Evolutionary conservation across 2,329 filamentous ascomycete species (phyloP).

Genomic region (Cladophialophora carrionii): DNA sequence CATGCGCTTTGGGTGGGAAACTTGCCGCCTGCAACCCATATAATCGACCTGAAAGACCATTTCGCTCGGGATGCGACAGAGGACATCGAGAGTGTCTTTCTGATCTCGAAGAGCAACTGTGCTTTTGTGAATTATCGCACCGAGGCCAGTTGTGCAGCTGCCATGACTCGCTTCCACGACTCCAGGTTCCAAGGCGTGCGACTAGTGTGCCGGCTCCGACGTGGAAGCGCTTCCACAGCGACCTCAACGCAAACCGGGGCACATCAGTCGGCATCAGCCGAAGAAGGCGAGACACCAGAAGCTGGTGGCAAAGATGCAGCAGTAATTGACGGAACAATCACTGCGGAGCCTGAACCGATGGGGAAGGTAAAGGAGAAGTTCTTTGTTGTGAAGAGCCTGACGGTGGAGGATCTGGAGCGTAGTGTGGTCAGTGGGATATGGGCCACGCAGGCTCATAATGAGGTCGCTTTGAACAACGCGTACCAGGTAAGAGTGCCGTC

Average conservation of each 20-base stretch:
- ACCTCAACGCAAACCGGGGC: constrained; percentile 55
- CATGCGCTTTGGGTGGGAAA: constrained; percentile 97
- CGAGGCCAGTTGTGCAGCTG: constrained; percentile 72
- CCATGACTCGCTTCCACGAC: constrained; percentile 85
- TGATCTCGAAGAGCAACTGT: constrained; percentile 97
- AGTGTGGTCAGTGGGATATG: constrained; percentile 87
- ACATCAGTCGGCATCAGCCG: constrained; percentile 39
- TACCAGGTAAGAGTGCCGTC: constrained; percentile 66
- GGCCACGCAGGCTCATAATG: constrained; percentile 94
- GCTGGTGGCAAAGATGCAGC: constrained; percentile 9
- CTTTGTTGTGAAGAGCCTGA: constrained; percentile 92
- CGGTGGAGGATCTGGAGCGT: constrained; percentile 82
- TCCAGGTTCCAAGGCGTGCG: constrained; percentile 84
- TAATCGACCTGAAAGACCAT: constrained; percentile 85
- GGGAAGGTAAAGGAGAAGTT: constrained; percentile 68
- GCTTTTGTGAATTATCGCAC: constrained; percentile 94
- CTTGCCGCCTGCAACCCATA: constrained; percentile 77
- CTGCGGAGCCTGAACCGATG: constrained; percentile 34
- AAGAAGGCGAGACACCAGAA: constrained; percentile 20
- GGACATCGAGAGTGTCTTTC: constrained; percentile 83
- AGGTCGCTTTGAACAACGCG: constrained; percentile 77
- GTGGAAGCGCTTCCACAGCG: constrained; percentile 52
- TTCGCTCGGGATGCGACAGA: constrained; percentile 76
- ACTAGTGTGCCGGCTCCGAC: constrained; percentile 79
- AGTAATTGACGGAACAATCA: constrained; percentile 22